Evolutionary conservation across 176 grass and related monocot genomes (phyloP).

Genomic region (Carex parvula): DNA sequence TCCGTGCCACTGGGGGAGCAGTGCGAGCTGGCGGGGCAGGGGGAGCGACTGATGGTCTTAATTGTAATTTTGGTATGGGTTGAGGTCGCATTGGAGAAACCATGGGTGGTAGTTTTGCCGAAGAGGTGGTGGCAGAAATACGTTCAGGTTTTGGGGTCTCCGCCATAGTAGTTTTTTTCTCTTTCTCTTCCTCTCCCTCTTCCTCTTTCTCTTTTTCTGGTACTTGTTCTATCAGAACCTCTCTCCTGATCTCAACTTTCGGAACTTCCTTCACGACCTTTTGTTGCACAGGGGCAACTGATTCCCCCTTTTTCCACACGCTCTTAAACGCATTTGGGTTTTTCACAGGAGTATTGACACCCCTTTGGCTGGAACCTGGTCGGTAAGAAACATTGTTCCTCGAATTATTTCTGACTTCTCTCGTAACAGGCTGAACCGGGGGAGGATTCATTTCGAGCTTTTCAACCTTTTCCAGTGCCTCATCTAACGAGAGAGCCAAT

Average conservation of each 20-base stretch:
- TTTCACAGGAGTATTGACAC: conserved; percentile 33
- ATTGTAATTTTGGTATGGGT: conserved; percentile 27
- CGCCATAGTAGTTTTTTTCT: background rate
- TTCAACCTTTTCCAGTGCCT: conserved; percentile 80
- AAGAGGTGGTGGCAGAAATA: background rate
- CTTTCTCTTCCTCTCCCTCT: background rate
- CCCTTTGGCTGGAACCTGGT: conserved; percentile 24
- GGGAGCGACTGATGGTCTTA: conserved; percentile 25
- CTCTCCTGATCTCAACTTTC: conserved; percentile 37
- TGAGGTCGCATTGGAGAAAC: conserved; percentile 34
- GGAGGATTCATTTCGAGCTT: conserved; percentile 59
- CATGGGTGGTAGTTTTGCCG: conserved; percentile 28
- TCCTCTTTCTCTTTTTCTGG: background rate
- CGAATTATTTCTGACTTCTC: conserved; percentile 25
- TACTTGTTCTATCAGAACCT: conserved; percentile 7
- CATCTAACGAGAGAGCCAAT: conserved; percentile 65
- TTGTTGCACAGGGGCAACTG: conserved; percentile 47
- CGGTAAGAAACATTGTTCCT: conserved; percentile 40
- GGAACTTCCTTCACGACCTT: conserved; percentile 62
- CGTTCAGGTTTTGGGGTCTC: background rate
- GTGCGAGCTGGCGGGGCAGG: conserved; percentile 29
- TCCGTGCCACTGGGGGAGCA: conserved; percentile 32
- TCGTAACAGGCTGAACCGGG: conserved; percentile 13
- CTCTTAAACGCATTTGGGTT: conserved; percentile 74
- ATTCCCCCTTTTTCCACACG: conserved; percentile 89